A percentile compares a stretch with the other conserved stretches of the same genome.
These are phyloP conservation scores for Omphalotus olearius DNA, from an alignment of 1,284 basidiomycete species.

Conservation along the genomic window DNA sequence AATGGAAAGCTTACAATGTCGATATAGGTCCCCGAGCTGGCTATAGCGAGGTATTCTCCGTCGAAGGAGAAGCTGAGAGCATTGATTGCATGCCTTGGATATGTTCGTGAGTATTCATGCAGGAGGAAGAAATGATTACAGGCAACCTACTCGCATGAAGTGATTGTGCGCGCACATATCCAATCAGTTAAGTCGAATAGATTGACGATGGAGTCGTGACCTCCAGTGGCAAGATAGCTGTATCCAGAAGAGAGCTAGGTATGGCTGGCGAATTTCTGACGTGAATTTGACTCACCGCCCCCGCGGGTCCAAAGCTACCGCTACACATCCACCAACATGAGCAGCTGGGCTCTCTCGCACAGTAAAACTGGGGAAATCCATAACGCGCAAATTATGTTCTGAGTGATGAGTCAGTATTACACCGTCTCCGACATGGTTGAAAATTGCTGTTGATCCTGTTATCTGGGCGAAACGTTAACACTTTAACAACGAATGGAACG, in stretches of 20 bases:
- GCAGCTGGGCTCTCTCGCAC: conserved; percentile 58
- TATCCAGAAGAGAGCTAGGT: background rate
- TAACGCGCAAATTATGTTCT: conserved; percentile 58
- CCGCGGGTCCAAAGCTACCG: conserved; percentile 70
- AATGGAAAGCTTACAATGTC: conserved; percentile 53
- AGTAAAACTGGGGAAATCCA: conserved; percentile 61
- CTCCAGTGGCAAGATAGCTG: conserved; percentile 74
- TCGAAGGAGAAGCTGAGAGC: conserved; percentile 78
- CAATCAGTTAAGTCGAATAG: conserved; percentile 73
- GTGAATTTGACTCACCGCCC: conserved; percentile 41
- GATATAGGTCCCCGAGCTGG: conserved; percentile 65
- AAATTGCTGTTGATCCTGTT: conserved; percentile 50
- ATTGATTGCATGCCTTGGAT: conserved; percentile 65
- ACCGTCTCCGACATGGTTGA: conserved; percentile 69
- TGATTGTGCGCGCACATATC: conserved; percentile 72
- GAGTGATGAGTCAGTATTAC: conserved; percentile 58
- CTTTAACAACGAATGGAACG: background rate
- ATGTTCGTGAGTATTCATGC: background rate
- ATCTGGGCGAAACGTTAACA: conserved; percentile 33
- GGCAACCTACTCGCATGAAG: conserved; percentile 67
- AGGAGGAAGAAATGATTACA: background rate
- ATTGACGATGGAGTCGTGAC: conserved; percentile 76
- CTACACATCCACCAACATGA: conserved; percentile 72
- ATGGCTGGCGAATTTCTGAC: background rate
- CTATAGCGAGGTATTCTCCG: conserved; percentile 75